Evolutionary conservation across 345 rosid genomes (phyloP), one percentile per base, ranked within the genome.

Genomic region (Linum usitatissimum): DNA sequence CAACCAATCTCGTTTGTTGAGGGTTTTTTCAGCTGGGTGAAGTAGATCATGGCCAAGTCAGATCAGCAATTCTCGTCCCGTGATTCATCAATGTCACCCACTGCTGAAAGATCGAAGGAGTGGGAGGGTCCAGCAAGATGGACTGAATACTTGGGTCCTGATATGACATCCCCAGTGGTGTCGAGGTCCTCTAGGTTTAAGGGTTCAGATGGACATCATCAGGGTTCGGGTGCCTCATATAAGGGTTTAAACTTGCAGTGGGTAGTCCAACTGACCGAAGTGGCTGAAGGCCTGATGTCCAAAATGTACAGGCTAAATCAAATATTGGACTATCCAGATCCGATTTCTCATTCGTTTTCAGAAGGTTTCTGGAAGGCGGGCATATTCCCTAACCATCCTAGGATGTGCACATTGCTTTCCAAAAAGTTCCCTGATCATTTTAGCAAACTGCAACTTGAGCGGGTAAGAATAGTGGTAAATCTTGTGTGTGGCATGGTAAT

Each of bases 361-460:
- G 99, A 93, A 72, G 81, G 80, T 6, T 93, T 93, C 74, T 93
- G 99, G 99, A 93, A 93, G 80, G 80, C 97, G 0, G 95, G 92
- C 9, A 80, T 93, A 19, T 83, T 93, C 69, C 99, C 99, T 30
- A 90, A 84, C 58, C 78, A 83, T 67, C 99, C 97, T 0, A 79
- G 86, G 85, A 80, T 93, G 59, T 93, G 99, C 71, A 61, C 85
- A 23, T 73, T 93, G 82, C 88, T 93, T 62, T 88, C 97, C 0
- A 93, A 86, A 68, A 93, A 88, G 81, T 93, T 93, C 59, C 99
- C 99, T 0, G 99, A 93, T 79, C 97, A 93, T 74, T 93, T 83
- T 62, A 83, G 85, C 82, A 93, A 83, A 70, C 75, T 90, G 77
- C 99, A 93, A 73, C 97, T 90, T 59, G 99, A 87, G 74, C 88